Conservation (phyloP, 441 rosid species). For the Kokia cookei region DNA sequence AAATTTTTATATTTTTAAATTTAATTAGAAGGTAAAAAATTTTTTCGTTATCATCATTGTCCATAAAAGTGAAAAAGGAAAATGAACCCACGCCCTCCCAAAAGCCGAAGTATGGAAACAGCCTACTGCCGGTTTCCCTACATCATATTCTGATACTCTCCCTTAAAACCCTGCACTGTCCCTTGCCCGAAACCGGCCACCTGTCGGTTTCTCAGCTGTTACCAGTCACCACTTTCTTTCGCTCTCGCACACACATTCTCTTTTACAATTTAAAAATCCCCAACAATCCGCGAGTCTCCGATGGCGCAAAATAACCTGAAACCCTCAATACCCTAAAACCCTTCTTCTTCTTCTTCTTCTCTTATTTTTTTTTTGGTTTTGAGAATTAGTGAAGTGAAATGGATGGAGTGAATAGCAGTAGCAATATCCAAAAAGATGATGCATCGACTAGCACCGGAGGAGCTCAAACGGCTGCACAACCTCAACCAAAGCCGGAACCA, state of each 20-base stretch:
- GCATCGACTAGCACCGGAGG: conserved; percentile 28
- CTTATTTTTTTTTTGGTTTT: neutral
- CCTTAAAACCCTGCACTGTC: neutral
- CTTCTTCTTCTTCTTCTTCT: neutral
- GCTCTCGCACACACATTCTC: neutral
- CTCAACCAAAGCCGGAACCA: conserved; percentile 35
- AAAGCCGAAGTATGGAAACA: no score
- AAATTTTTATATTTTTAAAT: no score
- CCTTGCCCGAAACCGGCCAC: neutral
- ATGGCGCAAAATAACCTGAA: neutral
- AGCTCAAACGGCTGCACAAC: neutral
- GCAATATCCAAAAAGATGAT: conserved; percentile 13
- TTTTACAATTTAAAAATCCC: neutral
- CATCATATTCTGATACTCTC: neutral
- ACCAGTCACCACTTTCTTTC: neutral
- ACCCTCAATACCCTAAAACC: neutral
- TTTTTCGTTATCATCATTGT: no score
- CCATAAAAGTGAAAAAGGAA: no score
- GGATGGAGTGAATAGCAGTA: conserved; percentile 40
- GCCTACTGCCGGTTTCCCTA: neutral
- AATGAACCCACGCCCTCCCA: no score
- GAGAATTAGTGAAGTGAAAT: conserved; percentile 9
- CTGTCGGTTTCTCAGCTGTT: neutral
- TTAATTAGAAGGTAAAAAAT: no score
- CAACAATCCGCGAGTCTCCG: neutral